Evolutionary conservation across 2,329 filamentous ascomycete species (phyloP).

Genomic region (Gremmenia infestans): DNA sequence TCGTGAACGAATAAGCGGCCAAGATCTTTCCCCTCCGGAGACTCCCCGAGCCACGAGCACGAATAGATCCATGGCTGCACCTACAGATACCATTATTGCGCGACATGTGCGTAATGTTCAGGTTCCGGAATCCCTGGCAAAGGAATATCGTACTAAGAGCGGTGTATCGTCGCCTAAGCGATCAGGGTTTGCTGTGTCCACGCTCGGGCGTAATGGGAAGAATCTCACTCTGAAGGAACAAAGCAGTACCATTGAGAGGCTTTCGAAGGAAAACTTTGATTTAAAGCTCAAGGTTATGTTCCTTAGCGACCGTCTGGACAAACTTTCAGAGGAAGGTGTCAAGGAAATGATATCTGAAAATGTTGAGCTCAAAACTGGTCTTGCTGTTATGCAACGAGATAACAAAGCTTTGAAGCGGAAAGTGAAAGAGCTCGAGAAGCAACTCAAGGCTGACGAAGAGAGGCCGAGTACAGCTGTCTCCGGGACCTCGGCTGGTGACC

Average conservation of each 20-base stretch:
- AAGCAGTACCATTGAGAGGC: slow-evolving; percentile 90
- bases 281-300: slow-evolving; percentile 97
- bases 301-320: slow-evolving; percentile 86
- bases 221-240: slow-evolving; percentile 93
- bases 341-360: slow-evolving; percentile 98
- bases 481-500: slow-evolving; percentile 50
- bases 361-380: slow-evolving; percentile 86
- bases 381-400: slow-evolving; percentile 85
- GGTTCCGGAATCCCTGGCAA: slow-evolving; percentile 81
- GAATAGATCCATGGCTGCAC: slow-evolving; percentile 50
- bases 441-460: slow-evolving; percentile 60
- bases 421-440: slow-evolving; percentile 82
- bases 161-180: slow-evolving; percentile 56
- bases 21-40: slow-evolving; percentile 47
- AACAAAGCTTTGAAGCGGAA: slow-evolving; percentile 77
- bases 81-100: slow-evolving; percentile 83
- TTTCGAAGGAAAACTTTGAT: slow-evolving; percentile 98
- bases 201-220: slow-evolving; percentile 52
- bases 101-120: slow-evolving; percentile 86
- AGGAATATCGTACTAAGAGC: slow-evolving; percentile 76
- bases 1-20: slow-evolving; percentile 42
- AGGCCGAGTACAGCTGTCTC: slow-evolving; percentile 57
- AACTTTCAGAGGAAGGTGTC: slow-evolving; percentile 90
- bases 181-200: slow-evolving; percentile 44
- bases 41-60: slow-evolving; percentile 64